phyloP scores from a whole-genome alignment of 2,329 filamentous ascomycete genomes.

The Botrytis fragariae region DNA sequence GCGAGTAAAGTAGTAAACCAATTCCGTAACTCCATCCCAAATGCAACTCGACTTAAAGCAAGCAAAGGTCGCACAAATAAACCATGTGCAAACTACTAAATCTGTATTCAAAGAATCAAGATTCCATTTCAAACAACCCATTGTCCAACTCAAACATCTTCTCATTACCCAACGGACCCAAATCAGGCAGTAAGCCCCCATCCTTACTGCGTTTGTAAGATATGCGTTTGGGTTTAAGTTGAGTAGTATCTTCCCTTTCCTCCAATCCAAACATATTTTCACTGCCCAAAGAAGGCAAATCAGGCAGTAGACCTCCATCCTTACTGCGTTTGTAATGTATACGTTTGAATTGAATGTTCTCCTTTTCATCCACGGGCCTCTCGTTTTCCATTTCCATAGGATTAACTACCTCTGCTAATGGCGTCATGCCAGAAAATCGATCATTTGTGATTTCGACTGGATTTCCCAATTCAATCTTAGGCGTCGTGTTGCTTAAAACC shows the following conservation, averaged over 20 bases:
- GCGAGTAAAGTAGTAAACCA: neutral
- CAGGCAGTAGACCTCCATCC: constrained; percentile 15
- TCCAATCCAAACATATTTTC: constrained; percentile 22
- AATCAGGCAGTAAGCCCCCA: constrained; percentile 11
- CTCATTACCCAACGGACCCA: constrained; percentile 20
- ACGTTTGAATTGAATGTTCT: constrained; percentile 10
- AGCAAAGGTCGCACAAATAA: neutral
- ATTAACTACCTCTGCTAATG: constrained; percentile 13
- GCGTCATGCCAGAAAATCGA: constrained; percentile 23
- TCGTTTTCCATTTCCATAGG: constrained; percentile 13
- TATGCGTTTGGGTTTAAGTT: constrained; percentile 14
- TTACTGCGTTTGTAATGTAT: constrained; percentile 19
- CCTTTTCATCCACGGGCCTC: constrained; percentile 7
- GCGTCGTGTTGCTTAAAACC: constrained; percentile 38
- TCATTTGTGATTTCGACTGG: constrained; percentile 33
- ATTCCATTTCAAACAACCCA: constrained; percentile 23
- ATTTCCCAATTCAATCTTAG: constrained; percentile 33
- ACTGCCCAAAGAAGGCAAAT: constrained; percentile 18
- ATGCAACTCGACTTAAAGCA: neutral
- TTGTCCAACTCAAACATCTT: constrained; percentile 24
- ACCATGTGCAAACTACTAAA: neutral
- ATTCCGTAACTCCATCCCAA: constrained; percentile 6
- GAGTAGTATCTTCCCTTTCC: neutral
- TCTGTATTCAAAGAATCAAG: constrained; percentile 1
- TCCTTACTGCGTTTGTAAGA: constrained; percentile 19